Conservation (phyloP, 2,329 filamentous ascomycete species). For the Knufia petricola region DNA sequence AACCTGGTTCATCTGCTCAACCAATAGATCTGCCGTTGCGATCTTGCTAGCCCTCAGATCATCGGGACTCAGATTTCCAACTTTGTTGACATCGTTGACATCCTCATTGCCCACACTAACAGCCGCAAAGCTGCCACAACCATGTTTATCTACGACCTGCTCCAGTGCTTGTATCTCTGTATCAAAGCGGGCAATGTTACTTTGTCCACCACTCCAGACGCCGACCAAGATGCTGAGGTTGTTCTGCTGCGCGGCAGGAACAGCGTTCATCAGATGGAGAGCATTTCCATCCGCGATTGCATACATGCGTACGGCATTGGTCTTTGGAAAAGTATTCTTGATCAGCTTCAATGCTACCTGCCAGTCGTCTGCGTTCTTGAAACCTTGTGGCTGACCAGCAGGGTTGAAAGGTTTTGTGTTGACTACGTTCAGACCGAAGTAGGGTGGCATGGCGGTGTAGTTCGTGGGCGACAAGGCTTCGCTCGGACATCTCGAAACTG, state of each 20-base stretch:
- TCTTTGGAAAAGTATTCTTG: neutral
- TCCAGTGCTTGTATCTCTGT: constrained; percentile 1
- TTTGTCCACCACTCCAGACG: constrained; percentile 1
- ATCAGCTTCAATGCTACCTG: neutral
- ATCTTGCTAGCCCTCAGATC: neutral
- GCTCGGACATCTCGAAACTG: no score
- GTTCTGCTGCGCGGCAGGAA: neutral
- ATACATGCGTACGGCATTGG: constrained; percentile 7
- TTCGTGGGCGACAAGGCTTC: neutral
- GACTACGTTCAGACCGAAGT: constrained; percentile 3
- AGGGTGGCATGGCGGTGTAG: neutral
- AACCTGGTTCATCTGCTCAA: constrained; percentile 2
- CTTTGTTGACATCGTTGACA: neutral
- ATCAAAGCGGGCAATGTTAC: neutral
- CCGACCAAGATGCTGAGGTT: constrained; percentile 4
- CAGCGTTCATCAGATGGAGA: neutral
- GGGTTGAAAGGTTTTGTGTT: neutral
- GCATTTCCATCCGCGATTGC: neutral
- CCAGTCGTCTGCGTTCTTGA: constrained; percentile 5
- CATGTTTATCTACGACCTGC: neutral
- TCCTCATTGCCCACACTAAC: constrained; percentile 10
- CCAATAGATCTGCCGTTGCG: neutral
- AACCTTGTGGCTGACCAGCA: neutral
- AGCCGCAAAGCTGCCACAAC: constrained; percentile 4
- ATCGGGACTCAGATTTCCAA: neutral